phyloP scores from a whole-genome alignment of 1,284 basidiomycete genomes.

The Cutaneotrichosporon dermatis region DNA sequence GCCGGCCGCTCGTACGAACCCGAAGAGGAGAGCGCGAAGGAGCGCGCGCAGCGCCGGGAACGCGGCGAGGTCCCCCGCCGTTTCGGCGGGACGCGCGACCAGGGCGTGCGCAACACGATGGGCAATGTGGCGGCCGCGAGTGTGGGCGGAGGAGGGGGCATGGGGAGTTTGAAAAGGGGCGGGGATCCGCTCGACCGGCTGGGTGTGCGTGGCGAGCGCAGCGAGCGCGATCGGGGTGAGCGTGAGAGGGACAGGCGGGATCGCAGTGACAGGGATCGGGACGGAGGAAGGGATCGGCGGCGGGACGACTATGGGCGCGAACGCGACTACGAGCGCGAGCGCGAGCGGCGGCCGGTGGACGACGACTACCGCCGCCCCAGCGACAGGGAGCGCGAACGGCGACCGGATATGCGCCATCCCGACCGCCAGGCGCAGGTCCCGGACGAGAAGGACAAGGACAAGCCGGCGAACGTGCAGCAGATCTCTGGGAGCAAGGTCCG shows the following conservation, averaged over 20 bases:
- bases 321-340: slow-evolving; percentile 1
- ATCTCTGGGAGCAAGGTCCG: slow-evolving; percentile 13
- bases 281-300: slow-evolving; percentile 11
- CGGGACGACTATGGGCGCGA: slow-evolving; percentile 4
- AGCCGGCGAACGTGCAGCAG: background rate
- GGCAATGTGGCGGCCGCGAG: slow-evolving; percentile 18
- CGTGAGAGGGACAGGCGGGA: slow-evolving; percentile 4
- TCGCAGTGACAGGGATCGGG: too few species aligned
- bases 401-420: background rate
- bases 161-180: slow-evolving; percentile 35
- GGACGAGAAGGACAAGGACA: too few species aligned
- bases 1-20: background rate
- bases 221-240: slow-evolving; percentile 12
- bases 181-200: slow-evolving; percentile 41
- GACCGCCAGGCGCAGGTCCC: too few species aligned
- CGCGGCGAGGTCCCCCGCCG: slow-evolving; percentile 41
- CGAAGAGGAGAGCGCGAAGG: slow-evolving; percentile 32
- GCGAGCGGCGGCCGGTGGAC: slow-evolving; percentile 1
- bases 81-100: slow-evolving; percentile 43
- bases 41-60: slow-evolving; percentile 36
- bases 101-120: slow-evolving; percentile 46
- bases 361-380: slow-evolving; percentile 3
- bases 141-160: slow-evolving; percentile 1
- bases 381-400: slow-evolving; percentile 17
- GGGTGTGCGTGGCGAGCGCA: slow-evolving; percentile 20